phyloP scores from a whole-genome alignment of 2,329 filamentous ascomycete species.

The Didymosphaeria variabile region DNA sequence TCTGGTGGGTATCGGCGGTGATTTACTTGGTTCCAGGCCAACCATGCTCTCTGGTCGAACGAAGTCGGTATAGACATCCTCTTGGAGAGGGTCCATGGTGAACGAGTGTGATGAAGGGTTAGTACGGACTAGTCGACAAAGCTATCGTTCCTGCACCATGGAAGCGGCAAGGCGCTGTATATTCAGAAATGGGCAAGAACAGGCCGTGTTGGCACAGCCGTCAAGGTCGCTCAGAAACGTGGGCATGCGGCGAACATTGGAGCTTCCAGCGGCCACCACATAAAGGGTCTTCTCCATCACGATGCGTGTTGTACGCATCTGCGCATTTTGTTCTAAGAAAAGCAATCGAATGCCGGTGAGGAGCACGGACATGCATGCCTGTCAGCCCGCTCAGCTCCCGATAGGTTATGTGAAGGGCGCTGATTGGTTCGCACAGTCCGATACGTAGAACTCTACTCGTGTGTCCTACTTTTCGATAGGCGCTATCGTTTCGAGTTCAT shows the following conservation, averaged over 20 bases:
- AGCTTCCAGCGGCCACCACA: conserved; percentile 13
- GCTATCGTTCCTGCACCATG: conserved; percentile 8
- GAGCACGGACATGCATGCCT: conserved; percentile 4
- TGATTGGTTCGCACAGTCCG: conserved; percentile 12
- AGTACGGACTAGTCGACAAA: not conserved
- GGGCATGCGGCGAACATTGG: not conserved
- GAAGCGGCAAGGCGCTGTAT: conserved; percentile 11
- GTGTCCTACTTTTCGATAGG: conserved; percentile 13
- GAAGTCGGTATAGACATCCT: conserved; percentile 1
- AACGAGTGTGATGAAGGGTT: not conserved
- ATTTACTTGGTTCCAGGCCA: not conserved
- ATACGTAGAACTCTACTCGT: conserved; percentile 6
- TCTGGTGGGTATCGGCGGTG: not conserved
- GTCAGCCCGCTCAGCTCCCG: conserved; percentile 13
- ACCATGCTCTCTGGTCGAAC: conserved; percentile 8
- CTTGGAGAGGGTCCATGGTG: conserved; percentile 6
- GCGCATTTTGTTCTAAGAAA: conserved; percentile 17
- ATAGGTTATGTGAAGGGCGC: not conserved
- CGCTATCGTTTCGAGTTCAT: conserved; percentile 18
- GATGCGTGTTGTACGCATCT: conserved; percentile 15
- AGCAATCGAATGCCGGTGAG: conserved; percentile 14
- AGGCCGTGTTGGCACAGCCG: conserved; percentile 5
- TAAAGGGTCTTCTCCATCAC: conserved; percentile 12
- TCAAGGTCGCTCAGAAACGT: conserved; percentile 6
- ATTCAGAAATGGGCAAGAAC: not conserved